Conservation (phyloP, 2,329 filamentous ascomycete genomes). For the Apiospora phragmitis region DNA sequence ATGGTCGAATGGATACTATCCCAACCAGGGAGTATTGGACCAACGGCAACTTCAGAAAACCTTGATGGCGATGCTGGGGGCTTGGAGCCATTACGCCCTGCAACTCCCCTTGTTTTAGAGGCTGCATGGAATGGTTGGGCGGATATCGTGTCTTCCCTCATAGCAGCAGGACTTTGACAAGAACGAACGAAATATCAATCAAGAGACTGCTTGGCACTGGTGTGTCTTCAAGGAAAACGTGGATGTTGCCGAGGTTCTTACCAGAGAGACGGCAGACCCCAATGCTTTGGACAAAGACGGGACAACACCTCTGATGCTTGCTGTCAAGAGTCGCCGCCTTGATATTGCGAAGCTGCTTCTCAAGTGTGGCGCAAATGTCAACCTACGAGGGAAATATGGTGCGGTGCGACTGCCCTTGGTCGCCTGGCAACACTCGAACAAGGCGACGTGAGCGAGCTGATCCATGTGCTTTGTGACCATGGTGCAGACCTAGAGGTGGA, state of each 20-base stretch:
- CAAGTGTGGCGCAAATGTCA: background rate
- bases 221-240: background rate
- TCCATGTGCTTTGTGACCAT: background rate
- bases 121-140: background rate
- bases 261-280: background rate
- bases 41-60: background rate
- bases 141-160: background rate
- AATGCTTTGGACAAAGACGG: background rate
- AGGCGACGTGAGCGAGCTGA: background rate
- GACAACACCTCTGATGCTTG: background rate
- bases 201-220: background rate
- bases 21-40: background rate
- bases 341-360: background rate
- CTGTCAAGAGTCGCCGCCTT: background rate
- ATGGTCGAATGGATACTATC: background rate
- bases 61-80: background rate
- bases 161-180: background rate
- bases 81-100: too few species aligned
- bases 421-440: background rate
- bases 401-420: background rate
- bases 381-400: rapidly evolving
- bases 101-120: background rate
- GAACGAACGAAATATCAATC: background rate
- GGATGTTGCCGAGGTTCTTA: background rate
- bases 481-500: background rate